A percentile compares a stretch with the other conserved stretches of the same genome.
phyloP scores from a whole-genome alignment of 2,329 filamentous ascomycete genomes.

The Verticillium longisporum region DNA sequence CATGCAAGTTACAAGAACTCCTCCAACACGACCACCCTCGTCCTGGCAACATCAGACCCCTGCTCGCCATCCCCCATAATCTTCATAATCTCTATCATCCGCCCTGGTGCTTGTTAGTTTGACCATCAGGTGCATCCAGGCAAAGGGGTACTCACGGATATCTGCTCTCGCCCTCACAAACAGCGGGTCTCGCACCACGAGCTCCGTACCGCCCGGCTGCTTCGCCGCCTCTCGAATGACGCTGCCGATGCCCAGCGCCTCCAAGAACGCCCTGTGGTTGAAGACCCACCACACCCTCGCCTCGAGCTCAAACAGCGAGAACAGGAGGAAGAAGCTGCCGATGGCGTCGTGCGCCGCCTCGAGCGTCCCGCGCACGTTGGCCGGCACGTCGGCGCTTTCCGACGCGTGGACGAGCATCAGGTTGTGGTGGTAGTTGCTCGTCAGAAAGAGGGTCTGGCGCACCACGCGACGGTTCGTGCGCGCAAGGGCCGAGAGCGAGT shows the following conservation, averaged over 20 bases:
- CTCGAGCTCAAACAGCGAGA: conserved; percentile 60
- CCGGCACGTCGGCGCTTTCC: conserved; percentile 55
- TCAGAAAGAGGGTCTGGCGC: conserved; percentile 69
- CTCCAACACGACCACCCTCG: conserved; percentile 50
- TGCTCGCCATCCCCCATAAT: conserved; percentile 47
- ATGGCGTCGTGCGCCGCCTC: conserved; percentile 73
- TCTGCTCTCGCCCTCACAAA: conserved; percentile 54
- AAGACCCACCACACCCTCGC: conserved; percentile 81
- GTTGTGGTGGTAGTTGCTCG: conserved; percentile 79
- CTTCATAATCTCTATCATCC: conserved; percentile 60
- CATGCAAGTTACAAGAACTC: conserved; percentile 34
- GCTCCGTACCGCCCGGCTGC: conserved; percentile 38
- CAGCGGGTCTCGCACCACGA: conserved; percentile 44
- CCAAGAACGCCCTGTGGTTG: conserved; percentile 72
- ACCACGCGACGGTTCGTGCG: conserved; percentile 58
- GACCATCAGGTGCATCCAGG: neutral
- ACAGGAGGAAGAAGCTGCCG: conserved; percentile 67
- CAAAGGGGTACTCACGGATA: conserved; percentile 45
- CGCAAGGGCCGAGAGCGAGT: conserved; percentile 50
- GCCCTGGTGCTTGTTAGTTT: conserved; percentile 26
- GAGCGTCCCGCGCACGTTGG: conserved; percentile 62
- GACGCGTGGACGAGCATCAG: conserved; percentile 72
- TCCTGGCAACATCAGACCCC: conserved; percentile 52
- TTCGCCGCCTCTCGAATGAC: conserved; percentile 46
- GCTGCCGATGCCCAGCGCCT: conserved; percentile 62